Evolutionary conservation across 2,329 filamentous ascomycete genomes (phyloP).

Genomic region (Pseudovirgaria hyperparasitica): DNA sequence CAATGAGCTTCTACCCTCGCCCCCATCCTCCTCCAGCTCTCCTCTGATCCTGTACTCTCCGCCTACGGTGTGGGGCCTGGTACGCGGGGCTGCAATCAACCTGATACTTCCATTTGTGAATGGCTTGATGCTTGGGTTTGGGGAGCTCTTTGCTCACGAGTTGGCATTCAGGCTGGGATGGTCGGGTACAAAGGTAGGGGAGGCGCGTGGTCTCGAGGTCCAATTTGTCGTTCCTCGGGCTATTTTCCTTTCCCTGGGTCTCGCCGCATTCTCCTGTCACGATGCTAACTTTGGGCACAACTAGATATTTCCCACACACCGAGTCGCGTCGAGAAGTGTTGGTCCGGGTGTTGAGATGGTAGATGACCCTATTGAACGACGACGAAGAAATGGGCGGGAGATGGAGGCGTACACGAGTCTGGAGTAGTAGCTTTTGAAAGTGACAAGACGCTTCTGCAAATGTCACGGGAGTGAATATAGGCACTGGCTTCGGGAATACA

Average conservation of each 20-base stretch:
- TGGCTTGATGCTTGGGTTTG: conserved; percentile 95
- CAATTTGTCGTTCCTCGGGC: background rate
- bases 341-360: conserved; percentile 75
- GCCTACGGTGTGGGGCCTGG: conserved; percentile 71
- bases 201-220: conserved; percentile 1
- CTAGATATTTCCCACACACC: conserved; percentile 49
- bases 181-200: conserved; percentile 78
- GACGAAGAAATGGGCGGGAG: conserved; percentile 38
- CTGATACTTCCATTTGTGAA: conserved; percentile 92
- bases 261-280: background rate
- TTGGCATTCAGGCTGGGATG: conserved; percentile 86
- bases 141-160: conserved; percentile 93
- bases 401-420: conserved; percentile 55
- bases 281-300: conserved; percentile 1
- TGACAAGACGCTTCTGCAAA: no score
- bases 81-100: conserved; percentile 89
- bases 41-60: conserved; percentile 78
- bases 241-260: background rate
- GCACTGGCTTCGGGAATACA: no score
- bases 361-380: conserved; percentile 48
- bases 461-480: no score
- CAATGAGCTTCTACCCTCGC: conserved; percentile 45
- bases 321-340: conserved; percentile 49
- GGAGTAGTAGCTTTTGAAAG: conserved; percentile 45
- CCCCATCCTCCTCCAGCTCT: conserved; percentile 47